Percentiles rank a stretch among this genome's conserved stretches.
phyloP scores from a whole-genome alignment of 2,329 filamentous ascomycete species.

The Blastomyces silverae region DNA sequence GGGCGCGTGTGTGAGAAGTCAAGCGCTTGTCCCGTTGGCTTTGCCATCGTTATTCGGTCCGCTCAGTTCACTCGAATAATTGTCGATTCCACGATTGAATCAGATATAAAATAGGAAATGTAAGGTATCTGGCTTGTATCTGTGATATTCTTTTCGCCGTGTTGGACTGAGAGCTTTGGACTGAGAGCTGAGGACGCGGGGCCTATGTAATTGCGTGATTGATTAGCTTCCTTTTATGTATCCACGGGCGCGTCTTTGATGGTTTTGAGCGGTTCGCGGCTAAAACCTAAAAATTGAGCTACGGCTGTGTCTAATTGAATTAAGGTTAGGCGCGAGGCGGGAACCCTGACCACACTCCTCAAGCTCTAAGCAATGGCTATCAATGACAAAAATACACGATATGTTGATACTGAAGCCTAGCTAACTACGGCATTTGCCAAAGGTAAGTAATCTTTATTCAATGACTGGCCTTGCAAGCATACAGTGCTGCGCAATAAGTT shows the following conservation, averaged over 20 bases:
- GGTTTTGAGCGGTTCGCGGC: not conserved
- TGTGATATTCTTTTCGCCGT: not conserved
- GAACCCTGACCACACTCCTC: not conserved
- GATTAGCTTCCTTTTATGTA: not conserved
- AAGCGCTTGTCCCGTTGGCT: slow-evolving; percentile 33
- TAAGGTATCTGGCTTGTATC: not conserved
- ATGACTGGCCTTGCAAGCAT: no score
- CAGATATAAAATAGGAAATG: not conserved
- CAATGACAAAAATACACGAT: no score
- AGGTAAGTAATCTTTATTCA: no score
- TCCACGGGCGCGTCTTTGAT: not conserved
- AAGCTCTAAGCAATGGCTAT: no score
- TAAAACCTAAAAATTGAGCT: not conserved
- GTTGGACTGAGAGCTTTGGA: not conserved
- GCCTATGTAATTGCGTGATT: not conserved
- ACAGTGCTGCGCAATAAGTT: no score
- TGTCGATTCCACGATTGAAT: not conserved
- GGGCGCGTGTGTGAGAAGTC: slow-evolving; percentile 38
- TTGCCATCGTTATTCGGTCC: slow-evolving; percentile 30
- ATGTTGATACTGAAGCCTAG: not conserved
- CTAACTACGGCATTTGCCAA: no score
- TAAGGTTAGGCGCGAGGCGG: not conserved
- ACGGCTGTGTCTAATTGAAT: no score
- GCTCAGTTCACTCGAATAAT: not conserved
- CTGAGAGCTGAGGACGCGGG: not conserved